phyloP scores from a whole-genome alignment of 345 rosid genomes.

The Fremontodendron californicum region DNA sequence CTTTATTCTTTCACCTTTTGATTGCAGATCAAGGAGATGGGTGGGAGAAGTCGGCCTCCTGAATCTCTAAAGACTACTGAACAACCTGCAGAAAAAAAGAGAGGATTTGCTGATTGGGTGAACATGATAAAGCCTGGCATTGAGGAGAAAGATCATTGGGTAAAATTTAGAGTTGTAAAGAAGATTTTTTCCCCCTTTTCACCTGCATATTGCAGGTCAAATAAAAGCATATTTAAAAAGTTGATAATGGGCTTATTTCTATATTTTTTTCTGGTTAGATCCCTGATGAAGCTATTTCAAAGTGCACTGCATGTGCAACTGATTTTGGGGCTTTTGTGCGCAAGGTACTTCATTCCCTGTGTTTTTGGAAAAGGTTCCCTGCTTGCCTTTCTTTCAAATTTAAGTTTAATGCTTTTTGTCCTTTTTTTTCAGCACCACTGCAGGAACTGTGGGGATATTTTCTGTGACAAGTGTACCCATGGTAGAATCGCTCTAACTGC shows the following conservation, averaged over 20 bases:
- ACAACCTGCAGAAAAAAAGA: conserved; percentile 68
- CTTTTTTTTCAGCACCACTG: conserved; percentile 80
- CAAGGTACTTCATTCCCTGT: conserved; percentile 38
- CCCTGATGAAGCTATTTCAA: conserved; percentile 93
- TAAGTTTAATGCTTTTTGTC: conserved; percentile 11
- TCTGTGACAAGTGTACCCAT: conserved; percentile 95
- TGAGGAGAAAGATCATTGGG: conserved; percentile 99
- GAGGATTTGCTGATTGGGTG: conserved; percentile 84
- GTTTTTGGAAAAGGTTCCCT: neutral
- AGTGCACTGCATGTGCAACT: conserved; percentile 76
- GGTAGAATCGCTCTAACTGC: conserved; percentile 94
- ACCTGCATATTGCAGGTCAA: neutral
- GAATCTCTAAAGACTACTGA: conserved; percentile 51
- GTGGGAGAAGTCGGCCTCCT: conserved; percentile 64
- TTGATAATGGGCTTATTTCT: neutral
- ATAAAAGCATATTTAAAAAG: neutral
- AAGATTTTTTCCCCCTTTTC: neutral
- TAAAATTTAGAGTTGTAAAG: conserved; percentile 18
- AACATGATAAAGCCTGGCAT: conserved; percentile 79
- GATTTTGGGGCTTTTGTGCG: conserved; percentile 90
- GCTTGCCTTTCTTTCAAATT: conserved; percentile 8
- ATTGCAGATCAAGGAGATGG: conserved; percentile 90
- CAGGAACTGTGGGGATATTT: conserved; percentile 97
- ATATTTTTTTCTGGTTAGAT: conserved; percentile 41
- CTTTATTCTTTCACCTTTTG: neutral